These are phyloP conservation scores for Inga leiocalycina DNA, from an alignment of 306 rosid genomes.

Conservation along the genomic window DNA sequence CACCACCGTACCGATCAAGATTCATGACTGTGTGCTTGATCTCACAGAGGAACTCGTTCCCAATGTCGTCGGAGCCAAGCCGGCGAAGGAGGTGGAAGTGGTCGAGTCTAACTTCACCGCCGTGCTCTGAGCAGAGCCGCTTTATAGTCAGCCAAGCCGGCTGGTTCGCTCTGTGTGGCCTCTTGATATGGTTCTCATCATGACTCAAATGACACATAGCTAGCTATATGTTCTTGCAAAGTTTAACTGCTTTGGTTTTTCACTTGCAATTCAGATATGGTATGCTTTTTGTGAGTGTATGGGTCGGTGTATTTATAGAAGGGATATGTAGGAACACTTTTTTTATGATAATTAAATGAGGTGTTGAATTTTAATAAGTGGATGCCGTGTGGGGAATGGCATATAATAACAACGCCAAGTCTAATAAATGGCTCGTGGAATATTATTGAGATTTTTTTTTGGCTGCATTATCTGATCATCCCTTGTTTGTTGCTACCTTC, in stretches of 20 bases:
- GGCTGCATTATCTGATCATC: neutral
- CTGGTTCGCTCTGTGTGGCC: slow-evolving; percentile 70
- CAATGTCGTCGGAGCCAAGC: slow-evolving; percentile 68
- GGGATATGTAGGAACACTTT: neutral
- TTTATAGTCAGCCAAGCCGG: slow-evolving; percentile 65
- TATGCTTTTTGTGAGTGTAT: neutral
- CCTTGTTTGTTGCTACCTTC: neutral
- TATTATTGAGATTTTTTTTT: neutral
- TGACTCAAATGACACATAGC: neutral
- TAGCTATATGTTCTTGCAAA: neutral
- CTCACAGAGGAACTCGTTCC: slow-evolving; percentile 69
- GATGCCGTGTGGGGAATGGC: neutral
- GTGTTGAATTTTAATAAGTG: neutral
- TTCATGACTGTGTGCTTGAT: slow-evolving; percentile 23
- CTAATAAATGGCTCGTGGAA: neutral
- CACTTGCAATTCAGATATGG: too few relatives aligned
- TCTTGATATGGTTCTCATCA: neutral
- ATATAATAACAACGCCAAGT: neutral
- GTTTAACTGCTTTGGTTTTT: neutral
- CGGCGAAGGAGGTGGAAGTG: slow-evolving; percentile 65
- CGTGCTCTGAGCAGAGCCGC: slow-evolving; percentile 44
- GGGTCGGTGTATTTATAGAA: neutral
- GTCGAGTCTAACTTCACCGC: slow-evolving; percentile 51
- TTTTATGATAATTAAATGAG: neutral
- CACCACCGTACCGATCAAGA: slow-evolving; percentile 26